Percentiles rank a stretch among this genome's conserved stretches.
phyloP scores from a whole-genome alignment of 73 alveolate genomes.

The Stentor roeselii region DNA sequence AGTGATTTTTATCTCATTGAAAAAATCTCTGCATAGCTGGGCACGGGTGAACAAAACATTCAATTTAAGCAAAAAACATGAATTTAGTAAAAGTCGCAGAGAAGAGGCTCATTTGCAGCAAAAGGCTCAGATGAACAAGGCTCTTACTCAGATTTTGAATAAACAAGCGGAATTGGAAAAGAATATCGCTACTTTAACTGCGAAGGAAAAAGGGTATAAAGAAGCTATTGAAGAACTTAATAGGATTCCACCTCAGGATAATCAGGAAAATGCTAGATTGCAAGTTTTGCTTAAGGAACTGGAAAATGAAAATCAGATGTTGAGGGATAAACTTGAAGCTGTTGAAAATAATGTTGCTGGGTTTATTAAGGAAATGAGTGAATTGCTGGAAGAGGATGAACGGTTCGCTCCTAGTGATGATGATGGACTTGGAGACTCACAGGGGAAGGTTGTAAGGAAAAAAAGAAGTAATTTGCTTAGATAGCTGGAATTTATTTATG shows the following conservation, averaged over 20 bases:
- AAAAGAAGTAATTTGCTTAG: background rate
- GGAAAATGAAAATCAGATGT: constrained; percentile 18
- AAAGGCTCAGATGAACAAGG: constrained; percentile 14
- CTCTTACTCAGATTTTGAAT: background rate
- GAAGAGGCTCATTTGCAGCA: constrained; percentile 7
- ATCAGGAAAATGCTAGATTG: background rate
- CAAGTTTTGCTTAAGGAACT: background rate
- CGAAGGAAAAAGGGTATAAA: constrained; percentile 14
- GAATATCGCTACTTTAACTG: background rate
- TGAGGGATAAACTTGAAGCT: constrained; percentile 9
- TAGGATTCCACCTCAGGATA: background rate
- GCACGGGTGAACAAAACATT: background rate
- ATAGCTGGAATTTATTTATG: no score
- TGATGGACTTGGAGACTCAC: constrained; percentile 21
- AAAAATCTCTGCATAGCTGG: background rate
- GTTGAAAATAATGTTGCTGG: constrained; percentile 18
- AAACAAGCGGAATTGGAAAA: constrained; percentile 12
- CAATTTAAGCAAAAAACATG: background rate
- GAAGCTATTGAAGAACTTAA: constrained; percentile 20
- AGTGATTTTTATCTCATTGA: background rate
- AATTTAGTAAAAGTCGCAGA: background rate
- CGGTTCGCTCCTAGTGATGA: constrained; percentile 2
- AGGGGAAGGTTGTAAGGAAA: background rate
- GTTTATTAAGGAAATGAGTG: constrained; percentile 17
- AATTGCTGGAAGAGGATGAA: background rate